phyloP scores from a whole-genome alignment of 768 basidiomycete genomes.

The Agrocybe pediades region DNA sequence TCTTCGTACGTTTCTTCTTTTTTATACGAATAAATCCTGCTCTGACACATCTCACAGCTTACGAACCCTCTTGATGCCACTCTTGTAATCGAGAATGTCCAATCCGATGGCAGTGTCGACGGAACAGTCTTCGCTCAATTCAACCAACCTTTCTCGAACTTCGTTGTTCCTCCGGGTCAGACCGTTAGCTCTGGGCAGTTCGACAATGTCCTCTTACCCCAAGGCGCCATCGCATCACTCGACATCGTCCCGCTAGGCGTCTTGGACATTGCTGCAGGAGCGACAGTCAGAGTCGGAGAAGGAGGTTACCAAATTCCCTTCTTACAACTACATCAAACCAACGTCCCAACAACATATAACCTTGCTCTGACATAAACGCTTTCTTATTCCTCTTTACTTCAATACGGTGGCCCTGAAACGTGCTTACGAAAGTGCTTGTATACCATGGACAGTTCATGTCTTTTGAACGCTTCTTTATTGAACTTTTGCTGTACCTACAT shows the following conservation, averaged over 20 bases:
- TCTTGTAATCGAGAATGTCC: constrained; percentile 57
- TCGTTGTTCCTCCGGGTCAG: constrained; percentile 43
- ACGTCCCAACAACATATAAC: constrained; percentile 53
- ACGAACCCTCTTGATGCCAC: constrained; percentile 61
- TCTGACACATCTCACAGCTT: constrained; percentile 27
- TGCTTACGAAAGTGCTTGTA: background rate
- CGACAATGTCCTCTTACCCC: constrained; percentile 54
- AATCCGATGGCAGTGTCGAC: constrained; percentile 53
- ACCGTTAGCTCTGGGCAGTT: constrained; percentile 65
- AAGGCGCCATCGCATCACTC: constrained; percentile 60
- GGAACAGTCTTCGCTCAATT: constrained; percentile 62
- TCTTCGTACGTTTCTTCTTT: constrained; percentile 34
- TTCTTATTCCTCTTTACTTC: constrained; percentile 16
- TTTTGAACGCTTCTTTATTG: background rate
- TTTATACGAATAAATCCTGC: constrained; percentile 5
- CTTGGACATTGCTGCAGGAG: constrained; percentile 54
- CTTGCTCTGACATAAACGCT: constrained; percentile 18
- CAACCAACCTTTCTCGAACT: constrained; percentile 47
- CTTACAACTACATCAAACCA: constrained; percentile 57
- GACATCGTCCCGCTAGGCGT: constrained; percentile 54
- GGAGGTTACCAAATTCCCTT: constrained; percentile 68
- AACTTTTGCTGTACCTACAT: background rate
- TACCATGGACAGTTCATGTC: background rate
- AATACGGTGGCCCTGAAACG: no score
- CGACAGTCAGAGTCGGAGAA: constrained; percentile 47